Evolutionary conservation across 306 rosid species (phyloP), one percentile per base, ranked within the genome.

Genomic region (Delonix regia): DNA sequence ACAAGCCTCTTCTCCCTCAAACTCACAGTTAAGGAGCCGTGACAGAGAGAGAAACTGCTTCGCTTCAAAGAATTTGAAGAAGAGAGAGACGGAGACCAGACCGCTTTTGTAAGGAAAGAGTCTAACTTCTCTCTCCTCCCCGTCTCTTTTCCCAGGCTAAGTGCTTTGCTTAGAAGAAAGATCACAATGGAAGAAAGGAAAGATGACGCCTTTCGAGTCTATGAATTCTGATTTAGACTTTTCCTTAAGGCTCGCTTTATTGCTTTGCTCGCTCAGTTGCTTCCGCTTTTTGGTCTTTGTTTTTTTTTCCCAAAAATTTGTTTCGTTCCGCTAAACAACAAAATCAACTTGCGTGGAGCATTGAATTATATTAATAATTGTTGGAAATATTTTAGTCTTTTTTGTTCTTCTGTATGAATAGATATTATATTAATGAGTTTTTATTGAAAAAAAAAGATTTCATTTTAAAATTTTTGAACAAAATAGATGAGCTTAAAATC

Each of bases 11-110:
- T 53, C 47, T 55, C 30, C 6, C 36, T 62, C 36, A 22, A 56
- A 13, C 28, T 38, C 74, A 24, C 59, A 39, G 42, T 45, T n/a
- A 9, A 24, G 2, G 18, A 67, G 44, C 24, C 19, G 8, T 24
- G 66, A 34, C 4, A 24, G 34, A 62, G 73, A 71, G 39, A 71
- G 77, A 72, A 28, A 51, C 10, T 9, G 66, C 24, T 53, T 64
- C 53, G 56, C 74, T 77, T 52, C 66, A 24, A 44, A 36, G 63
- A 62, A 53, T 22, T 65, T 65, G 4, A 71, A 19, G 30, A n/a
- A 71, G 62, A 39, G 6, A 70, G 45, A 34, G 63, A 57, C 16
- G n/a, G 0, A 25, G 36, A 57, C 36, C 34, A 27, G n/a, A 14
- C 64, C 9, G 38, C 38, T 57, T 25, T 57, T 4, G 2, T 8